Conservation (phyloP, 2,329 filamentous ascomycete genomes). For the Grosmannia serpens region DNA sequence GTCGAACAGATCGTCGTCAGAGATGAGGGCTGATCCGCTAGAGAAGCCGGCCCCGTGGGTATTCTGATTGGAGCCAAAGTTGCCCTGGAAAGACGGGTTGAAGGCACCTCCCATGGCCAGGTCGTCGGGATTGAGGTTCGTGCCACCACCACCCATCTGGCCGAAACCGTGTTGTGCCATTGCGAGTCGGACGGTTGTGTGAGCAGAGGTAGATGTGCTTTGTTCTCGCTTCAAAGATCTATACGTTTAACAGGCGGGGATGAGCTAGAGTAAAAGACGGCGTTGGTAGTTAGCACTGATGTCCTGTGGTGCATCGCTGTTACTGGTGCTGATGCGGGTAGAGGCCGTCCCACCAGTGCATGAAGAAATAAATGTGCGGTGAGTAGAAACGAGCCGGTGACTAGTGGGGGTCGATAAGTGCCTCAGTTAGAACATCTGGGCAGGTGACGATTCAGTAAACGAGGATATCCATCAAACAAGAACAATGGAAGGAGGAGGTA, state of each 20-base stretch:
- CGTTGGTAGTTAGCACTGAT: not conserved
- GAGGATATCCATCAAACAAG: no score
- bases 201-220: not conserved
- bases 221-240: no score
- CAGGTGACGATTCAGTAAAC: no score
- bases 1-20: constrained; percentile 81
- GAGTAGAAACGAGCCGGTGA: not conserved
- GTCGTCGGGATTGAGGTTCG: constrained; percentile 72
- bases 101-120: constrained; percentile 56
- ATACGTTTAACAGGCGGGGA: not conserved
- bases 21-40: constrained; percentile 65
- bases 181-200: not conserved
- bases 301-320: not conserved
- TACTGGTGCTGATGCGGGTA: not conserved
- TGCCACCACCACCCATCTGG: constrained; percentile 40
- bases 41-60: constrained; percentile 62
- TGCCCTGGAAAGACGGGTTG: constrained; percentile 51
- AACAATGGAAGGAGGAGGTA: not conserved
- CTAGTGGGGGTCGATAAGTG: not conserved
- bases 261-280: not conserved
- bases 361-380: not conserved
- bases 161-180: constrained; percentile 48
- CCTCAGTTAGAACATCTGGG: no score
- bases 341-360: not conserved
- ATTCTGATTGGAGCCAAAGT: constrained; percentile 39